Conservation (phyloP, 306 rosid species). For the Abrus pulchellus region DNA sequence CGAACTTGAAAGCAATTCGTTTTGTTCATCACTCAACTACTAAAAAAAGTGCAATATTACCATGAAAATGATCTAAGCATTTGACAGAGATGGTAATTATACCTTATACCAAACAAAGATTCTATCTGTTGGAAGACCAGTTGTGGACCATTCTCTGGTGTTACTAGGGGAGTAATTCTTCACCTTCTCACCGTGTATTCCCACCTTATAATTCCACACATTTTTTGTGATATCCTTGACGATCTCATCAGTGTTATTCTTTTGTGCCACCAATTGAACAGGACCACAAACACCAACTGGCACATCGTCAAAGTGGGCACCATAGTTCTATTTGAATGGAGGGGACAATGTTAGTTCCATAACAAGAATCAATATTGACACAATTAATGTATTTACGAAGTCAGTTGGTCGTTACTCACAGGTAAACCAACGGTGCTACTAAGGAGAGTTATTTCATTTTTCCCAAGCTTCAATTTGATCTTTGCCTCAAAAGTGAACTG, state of each 20-base stretch:
- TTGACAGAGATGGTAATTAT: not conserved
- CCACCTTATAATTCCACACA: slow-evolving; percentile 48
- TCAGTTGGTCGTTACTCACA: slow-evolving; percentile 38
- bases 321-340: slow-evolving; percentile 47
- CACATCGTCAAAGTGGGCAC: slow-evolving; percentile 29
- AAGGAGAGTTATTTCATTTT: slow-evolving; percentile 43
- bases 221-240: slow-evolving; percentile 23
- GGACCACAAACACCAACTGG: slow-evolving; percentile 48
- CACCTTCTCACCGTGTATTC: slow-evolving; percentile 45
- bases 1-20: not conserved
- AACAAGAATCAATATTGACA: not conserved
- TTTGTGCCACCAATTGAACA: slow-evolving; percentile 25
- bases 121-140: not conserved
- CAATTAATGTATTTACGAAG: not conserved
- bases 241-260: not conserved
- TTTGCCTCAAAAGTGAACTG: slow-evolving; percentile 41
- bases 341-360: not conserved
- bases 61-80: not conserved
- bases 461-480: slow-evolving; percentile 43
- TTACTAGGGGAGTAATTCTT: not conserved
- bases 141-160: not conserved
- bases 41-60: not conserved
- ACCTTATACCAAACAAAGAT: slow-evolving; percentile 22
- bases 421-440: slow-evolving; percentile 57
- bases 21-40: not conserved